Percentiles rank a stretch among this genome's conserved stretches.
Conservation (phyloP, 345 rosid species). For the Syzygium grande region DNA sequence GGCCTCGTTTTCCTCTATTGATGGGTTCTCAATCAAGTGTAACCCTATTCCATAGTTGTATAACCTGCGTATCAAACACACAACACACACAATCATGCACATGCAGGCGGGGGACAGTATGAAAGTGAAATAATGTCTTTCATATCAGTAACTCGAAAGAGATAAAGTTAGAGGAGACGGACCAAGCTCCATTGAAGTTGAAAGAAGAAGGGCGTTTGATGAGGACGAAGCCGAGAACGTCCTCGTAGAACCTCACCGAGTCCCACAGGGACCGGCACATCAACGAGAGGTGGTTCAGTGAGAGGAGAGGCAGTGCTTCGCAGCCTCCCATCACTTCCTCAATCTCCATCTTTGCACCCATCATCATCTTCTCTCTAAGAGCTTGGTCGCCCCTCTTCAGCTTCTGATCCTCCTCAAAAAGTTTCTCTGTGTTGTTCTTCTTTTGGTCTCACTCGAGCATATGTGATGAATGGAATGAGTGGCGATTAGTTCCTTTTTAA, state of each 20-base stretch:
- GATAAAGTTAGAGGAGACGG: not conserved
- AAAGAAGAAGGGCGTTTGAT: conserved; percentile 36
- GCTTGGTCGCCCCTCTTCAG: not conserved
- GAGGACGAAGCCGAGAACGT: conserved; percentile 26
- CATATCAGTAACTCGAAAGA: not conserved
- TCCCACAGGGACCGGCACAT: conserved; percentile 22
- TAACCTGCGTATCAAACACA: conserved; percentile 6
- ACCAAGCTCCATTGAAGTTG: conserved; percentile 40
- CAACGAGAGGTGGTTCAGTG: conserved; percentile 21
- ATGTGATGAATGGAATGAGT: not conserved
- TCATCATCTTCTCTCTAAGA: not conserved
- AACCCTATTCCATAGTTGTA: conserved; percentile 29
- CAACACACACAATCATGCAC: not conserved
- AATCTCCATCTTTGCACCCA: conserved; percentile 5
- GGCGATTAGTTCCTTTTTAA: not conserved
- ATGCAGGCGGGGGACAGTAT: not conserved
- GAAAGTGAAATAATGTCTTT: not conserved
- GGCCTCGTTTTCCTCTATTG: conserved; percentile 9
- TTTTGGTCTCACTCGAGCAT: not conserved
- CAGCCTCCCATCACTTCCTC: conserved; percentile 9
- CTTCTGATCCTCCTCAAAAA: conserved; percentile 15
- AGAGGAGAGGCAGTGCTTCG: conserved; percentile 6
- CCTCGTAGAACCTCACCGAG: conserved; percentile 21
- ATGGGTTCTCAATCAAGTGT: conserved; percentile 21
- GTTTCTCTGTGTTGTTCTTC: not conserved